Percentiles rank a stretch among this genome's conserved stretches.
phyloP scores from a whole-genome alignment of 768 basidiomycete genomes.

The Mycena olivaceomarginata region DNA sequence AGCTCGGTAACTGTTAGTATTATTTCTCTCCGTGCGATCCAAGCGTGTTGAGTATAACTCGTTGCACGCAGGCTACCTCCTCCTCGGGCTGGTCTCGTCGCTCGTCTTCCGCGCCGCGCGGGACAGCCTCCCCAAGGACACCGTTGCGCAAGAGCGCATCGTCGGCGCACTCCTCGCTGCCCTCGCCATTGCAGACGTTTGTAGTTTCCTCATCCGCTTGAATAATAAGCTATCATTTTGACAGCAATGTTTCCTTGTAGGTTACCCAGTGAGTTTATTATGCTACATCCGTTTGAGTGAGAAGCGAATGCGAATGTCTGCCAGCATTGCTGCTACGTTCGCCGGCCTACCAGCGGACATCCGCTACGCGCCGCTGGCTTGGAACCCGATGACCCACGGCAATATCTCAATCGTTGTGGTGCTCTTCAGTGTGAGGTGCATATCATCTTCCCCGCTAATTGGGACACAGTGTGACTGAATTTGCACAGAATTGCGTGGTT shows the following conservation, averaged over 20 bases:
- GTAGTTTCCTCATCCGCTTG: slow-evolving; percentile 47
- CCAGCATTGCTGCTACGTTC: slow-evolving; percentile 76
- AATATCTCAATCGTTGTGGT: slow-evolving; percentile 81
- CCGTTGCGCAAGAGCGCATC: slow-evolving; percentile 80
- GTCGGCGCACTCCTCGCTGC: slow-evolving; percentile 78
- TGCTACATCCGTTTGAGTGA: neutral
- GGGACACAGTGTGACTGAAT: neutral
- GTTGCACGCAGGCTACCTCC: slow-evolving; percentile 71
- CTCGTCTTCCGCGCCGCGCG: slow-evolving; percentile 81
- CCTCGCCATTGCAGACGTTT: slow-evolving; percentile 83
- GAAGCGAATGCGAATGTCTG: slow-evolving; percentile 25
- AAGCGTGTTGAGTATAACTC: neutral
- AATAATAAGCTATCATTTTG: slow-evolving; percentile 12
- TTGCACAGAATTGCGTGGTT: slow-evolving; percentile 73
- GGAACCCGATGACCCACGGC: slow-evolving; percentile 87
- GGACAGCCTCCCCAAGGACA: slow-evolving; percentile 74
- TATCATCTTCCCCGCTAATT: slow-evolving; percentile 10
- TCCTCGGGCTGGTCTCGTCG: slow-evolving; percentile 79
- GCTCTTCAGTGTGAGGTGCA: slow-evolving; percentile 75
- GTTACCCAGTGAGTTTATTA: slow-evolving; percentile 73
- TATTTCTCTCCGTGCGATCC: neutral
- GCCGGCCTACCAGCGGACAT: slow-evolving; percentile 75
- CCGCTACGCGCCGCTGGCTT: slow-evolving; percentile 67
- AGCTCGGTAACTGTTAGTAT: slow-evolving; percentile 78
- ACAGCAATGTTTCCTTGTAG: slow-evolving; percentile 54